Conservation (phyloP, 306 rosid species). For the Cucumis cinereus region DNA sequence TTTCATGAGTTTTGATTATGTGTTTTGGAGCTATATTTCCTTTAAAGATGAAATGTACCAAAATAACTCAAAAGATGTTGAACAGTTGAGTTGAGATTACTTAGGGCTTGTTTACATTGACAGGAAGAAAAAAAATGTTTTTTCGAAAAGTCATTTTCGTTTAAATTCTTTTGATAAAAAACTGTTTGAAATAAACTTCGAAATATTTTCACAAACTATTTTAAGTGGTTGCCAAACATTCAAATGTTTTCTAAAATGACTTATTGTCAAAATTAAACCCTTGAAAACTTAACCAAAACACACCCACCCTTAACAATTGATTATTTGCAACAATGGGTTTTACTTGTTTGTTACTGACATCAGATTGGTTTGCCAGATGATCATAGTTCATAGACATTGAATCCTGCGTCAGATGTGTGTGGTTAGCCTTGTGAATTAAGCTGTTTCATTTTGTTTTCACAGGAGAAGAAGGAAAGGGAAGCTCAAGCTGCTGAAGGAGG, state of each 20-base stretch:
- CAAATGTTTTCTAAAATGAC: no score
- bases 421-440: not conserved
- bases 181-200: no score
- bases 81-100: not conserved
- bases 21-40: not conserved
- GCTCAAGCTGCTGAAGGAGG: slow-evolving; percentile 68
- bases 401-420: not conserved
- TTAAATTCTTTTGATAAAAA: no score
- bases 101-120: no score
- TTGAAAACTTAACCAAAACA: no score
- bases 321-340: not conserved
- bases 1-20: not conserved
- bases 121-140: no score
- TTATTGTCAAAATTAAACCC: no score
- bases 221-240: no score
- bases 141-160: no score
- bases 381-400: not conserved
- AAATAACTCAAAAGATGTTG: not conserved
- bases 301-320: not conserved
- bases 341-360: not conserved
- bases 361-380: not conserved
- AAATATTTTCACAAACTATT: no score
- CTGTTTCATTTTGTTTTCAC: slow-evolving; percentile 15
- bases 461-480: slow-evolving; percentile 68
- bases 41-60: not conserved